Conservation (phyloP, 202 grass and related monocot genomes). For the Panicum virgatum region DNA sequence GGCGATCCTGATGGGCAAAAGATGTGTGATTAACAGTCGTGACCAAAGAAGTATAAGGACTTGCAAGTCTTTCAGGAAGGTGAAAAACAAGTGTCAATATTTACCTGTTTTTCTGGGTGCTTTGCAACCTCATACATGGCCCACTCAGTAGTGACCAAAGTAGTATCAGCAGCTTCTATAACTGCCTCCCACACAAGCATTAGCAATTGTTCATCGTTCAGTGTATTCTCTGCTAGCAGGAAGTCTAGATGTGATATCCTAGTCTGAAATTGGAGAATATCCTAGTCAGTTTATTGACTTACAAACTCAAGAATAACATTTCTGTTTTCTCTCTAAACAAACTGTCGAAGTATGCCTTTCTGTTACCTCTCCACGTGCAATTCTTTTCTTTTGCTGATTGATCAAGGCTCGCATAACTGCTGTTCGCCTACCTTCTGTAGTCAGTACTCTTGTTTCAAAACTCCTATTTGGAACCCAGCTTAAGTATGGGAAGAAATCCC, state of each 20-base stretch:
- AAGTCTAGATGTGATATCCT: constrained; percentile 71
- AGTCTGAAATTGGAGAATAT: constrained; percentile 47
- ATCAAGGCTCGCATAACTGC: constrained; percentile 64
- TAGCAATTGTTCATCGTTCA: constrained; percentile 62
- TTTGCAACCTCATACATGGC: constrained; percentile 84
- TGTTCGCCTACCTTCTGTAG: constrained; percentile 42
- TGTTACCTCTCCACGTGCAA: constrained; percentile 61
- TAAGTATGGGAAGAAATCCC: constrained; percentile 97
- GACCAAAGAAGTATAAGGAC: background rate
- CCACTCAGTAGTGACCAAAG: constrained; percentile 76
- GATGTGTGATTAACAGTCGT: background rate
- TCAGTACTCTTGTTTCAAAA: constrained; percentile 58
- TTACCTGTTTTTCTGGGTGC: constrained; percentile 64
- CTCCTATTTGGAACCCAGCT: constrained; percentile 81
- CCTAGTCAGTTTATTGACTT: constrained; percentile 33
- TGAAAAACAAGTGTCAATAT: background rate
- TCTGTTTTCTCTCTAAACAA: constrained; percentile 38
- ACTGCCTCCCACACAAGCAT: constrained; percentile 73
- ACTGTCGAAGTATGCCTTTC: background rate
- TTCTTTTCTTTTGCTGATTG: constrained; percentile 60
- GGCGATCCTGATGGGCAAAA: constrained; percentile 47
- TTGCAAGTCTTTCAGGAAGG: background rate
- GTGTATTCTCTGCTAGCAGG: constrained; percentile 54
- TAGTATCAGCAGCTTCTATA: constrained; percentile 85
- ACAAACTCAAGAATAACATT: constrained; percentile 1